A percentile compares a stretch with the other conserved stretches of the same genome.
Evolutionary conservation across 495 filamentous ascomycete genomes (phyloP).

Genomic region (Aspergillus sparsus): DNA sequence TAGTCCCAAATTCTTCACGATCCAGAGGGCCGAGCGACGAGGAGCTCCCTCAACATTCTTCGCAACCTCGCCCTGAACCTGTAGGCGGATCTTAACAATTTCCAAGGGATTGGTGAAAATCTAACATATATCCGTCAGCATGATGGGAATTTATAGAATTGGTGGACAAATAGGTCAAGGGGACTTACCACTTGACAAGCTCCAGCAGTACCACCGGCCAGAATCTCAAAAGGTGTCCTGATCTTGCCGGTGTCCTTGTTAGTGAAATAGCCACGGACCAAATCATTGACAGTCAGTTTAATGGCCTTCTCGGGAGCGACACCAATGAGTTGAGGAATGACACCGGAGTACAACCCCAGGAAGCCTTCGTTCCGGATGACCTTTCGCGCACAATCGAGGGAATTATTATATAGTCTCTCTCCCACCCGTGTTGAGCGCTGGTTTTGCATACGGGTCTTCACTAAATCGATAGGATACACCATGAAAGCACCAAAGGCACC

Average conservation of each 20-base stretch:
- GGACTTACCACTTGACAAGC: slow-evolving; percentile 91
- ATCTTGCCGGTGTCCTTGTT: slow-evolving; percentile 77
- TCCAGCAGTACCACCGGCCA: slow-evolving; percentile 89
- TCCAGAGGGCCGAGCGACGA: slow-evolving; percentile 93
- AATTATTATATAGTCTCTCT: slow-evolving; percentile 92
- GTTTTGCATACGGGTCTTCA: slow-evolving; percentile 99
- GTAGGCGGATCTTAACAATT: slow-evolving; percentile 98
- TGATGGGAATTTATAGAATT: neutral
- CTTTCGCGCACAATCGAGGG: slow-evolving; percentile 86
- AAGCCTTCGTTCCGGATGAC: slow-evolving; percentile 92
- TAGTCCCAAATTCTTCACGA: slow-evolving; percentile 92
- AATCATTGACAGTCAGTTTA: slow-evolving; percentile 96
- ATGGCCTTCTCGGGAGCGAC: slow-evolving; percentile 99
- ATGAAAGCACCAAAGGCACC: slow-evolving; percentile 98
- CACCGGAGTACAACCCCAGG: slow-evolving; percentile 86
- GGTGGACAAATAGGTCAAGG: too few relatives aligned
- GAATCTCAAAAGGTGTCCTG: slow-evolving; percentile 66
- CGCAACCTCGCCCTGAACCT: slow-evolving; percentile 94
- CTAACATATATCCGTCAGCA: slow-evolving; percentile 42
- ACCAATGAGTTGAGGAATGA: slow-evolving; percentile 91
- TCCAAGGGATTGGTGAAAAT: slow-evolving; percentile 97
- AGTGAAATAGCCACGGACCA: slow-evolving; percentile 77
- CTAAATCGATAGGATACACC: slow-evolving; percentile 97
- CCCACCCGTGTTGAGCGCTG: slow-evolving; percentile 80
- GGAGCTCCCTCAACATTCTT: slow-evolving; percentile 83